Evolutionary conservation across 129 eudicot species (phyloP).

Genomic region (Helichrysum umbraculigerum): DNA sequence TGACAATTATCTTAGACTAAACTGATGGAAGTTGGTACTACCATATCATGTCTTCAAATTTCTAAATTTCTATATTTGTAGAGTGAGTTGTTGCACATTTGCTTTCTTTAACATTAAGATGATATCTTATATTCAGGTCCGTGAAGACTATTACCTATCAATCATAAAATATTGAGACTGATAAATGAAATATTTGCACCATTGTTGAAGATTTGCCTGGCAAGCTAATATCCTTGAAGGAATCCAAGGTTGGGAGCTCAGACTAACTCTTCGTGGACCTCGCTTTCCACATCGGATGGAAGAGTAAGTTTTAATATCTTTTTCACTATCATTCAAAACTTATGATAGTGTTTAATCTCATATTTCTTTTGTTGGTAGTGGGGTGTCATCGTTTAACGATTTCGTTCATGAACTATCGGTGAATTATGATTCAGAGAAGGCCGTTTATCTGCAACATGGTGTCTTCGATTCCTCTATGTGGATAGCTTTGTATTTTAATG

Average conservation of each 20-base stretch:
- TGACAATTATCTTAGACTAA: not conserved
- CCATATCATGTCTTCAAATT: no score
- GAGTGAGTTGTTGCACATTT: no score
- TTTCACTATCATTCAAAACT: no score
- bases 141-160: conserved; percentile 89
- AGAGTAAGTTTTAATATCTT: no score
- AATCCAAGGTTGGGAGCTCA: conserved; percentile 93
- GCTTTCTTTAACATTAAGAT: not conserved
- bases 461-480: conserved; percentile 95
- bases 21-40: no score
- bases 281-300: no score
- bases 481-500: conserved; percentile 44
- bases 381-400: conserved; percentile 91
- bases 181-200: conserved; percentile 89
- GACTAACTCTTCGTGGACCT: conserved; percentile 93
- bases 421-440: conserved; percentile 66
- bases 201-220: conserved; percentile 82
- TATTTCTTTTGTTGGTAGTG: conserved; percentile 47
- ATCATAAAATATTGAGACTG: conserved; percentile 64
- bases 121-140: conserved; percentile 51
- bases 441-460: conserved; percentile 92
- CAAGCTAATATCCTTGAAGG: conserved; percentile 90
- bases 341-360: no score
- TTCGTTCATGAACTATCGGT: conserved; percentile 58
- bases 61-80: no score